Conservation (phyloP, 768 basidiomycete genomes). For the Termitomyces sp. region DNA sequence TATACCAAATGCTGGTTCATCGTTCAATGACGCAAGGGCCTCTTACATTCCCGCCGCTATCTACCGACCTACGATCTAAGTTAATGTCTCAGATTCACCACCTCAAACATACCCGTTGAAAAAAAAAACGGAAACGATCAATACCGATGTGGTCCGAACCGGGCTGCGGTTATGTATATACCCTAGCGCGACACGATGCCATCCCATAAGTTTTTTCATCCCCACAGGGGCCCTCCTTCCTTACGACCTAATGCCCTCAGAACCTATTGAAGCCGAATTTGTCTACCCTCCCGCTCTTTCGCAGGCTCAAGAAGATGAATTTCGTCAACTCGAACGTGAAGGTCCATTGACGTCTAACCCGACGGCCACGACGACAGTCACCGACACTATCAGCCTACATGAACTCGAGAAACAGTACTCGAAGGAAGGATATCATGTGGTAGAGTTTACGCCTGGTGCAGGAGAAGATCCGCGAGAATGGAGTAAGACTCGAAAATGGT, state of each 20-base stretch:
- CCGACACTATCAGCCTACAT: conserved; percentile 3
- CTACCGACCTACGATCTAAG: background rate
- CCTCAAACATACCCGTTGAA: background rate
- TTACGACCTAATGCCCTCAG: conserved; percentile 4
- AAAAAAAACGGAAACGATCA: conserved; percentile 1
- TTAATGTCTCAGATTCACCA: too few species aligned
- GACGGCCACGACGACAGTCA: background rate
- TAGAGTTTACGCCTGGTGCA: conserved; percentile 5
- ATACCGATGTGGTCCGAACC: background rate
- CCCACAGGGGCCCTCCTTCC: background rate
- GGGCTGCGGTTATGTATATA: background rate
- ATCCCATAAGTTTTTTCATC: background rate
- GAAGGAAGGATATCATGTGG: conserved; percentile 2
- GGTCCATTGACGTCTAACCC: conserved; percentile 2
- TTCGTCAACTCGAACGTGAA: conserved; percentile 5
- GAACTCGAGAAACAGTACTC: conserved; percentile 7
- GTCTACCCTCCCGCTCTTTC: conserved; percentile 7
- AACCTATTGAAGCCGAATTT: conserved; percentile 9
- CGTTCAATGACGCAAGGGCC: background rate
- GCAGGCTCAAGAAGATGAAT: conserved; percentile 7
- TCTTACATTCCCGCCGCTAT: background rate
- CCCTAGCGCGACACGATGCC: background rate
- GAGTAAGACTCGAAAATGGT: conserved; percentile 3
- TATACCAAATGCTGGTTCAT: background rate
- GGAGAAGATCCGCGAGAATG: conserved; percentile 11